Conservation (phyloP, 2,329 filamentous ascomycete species). For the Colletotrichum sp. region DNA sequence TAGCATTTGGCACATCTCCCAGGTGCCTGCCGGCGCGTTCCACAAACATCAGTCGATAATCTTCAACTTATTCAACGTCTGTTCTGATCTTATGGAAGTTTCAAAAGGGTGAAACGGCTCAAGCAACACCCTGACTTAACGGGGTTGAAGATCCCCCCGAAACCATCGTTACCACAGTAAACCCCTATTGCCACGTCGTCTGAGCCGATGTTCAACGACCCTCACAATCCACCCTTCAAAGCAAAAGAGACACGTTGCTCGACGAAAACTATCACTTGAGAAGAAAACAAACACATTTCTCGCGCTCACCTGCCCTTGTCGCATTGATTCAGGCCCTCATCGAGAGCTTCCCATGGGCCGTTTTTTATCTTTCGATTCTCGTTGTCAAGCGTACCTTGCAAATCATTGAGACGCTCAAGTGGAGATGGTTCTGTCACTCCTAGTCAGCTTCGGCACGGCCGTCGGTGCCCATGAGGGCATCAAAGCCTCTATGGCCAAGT, state of each 20-base stretch:
- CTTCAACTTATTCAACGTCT: not conserved
- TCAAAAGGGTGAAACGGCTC: conserved; percentile 2
- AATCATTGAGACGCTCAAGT: not conserved
- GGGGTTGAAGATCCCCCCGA: not conserved
- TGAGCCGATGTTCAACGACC: not conserved
- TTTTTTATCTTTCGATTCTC: not conserved
- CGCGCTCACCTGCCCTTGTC: not conserved
- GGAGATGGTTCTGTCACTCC: conserved; percentile 34
- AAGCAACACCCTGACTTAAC: not conserved
- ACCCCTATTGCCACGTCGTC: not conserved
- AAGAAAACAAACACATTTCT: not conserved
- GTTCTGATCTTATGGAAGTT: not conserved
- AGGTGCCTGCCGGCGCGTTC: not conserved
- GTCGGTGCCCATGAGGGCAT: conserved; percentile 52
- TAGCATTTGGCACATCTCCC: not conserved
- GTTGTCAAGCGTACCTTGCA: not conserved
- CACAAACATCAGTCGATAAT: conserved; percentile 17
- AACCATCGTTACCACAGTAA: not conserved
- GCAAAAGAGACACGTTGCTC: not conserved
- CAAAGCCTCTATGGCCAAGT: conserved; percentile 49
- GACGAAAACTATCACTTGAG: not conserved
- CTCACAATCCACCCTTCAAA: not conserved
- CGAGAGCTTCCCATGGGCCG: not conserved
- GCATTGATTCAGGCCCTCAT: not conserved
- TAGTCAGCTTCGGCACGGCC: conserved; percentile 47